Evolutionary conservation across 202 grass and related monocot species (phyloP), one percentile per base, ranked within the genome.

Genomic region (Zoysia matrella): DNA sequence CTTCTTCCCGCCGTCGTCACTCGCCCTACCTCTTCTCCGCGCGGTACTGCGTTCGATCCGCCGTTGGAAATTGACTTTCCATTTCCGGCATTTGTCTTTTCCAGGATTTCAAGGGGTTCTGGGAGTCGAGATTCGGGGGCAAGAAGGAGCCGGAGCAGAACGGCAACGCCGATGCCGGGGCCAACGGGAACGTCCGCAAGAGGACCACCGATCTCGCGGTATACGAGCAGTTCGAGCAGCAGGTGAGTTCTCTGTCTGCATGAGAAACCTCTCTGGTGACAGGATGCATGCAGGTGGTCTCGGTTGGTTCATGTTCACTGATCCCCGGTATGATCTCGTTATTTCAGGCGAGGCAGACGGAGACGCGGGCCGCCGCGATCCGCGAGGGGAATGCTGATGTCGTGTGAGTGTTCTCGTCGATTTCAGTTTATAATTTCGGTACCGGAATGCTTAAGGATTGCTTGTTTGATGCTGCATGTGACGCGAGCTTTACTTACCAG

Each of bases 221-320:
- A 58, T 95, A 95, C 74, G 96, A 98, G 89, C 92, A 95, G 88
- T 98, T 86, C 76, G 92, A 93, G 85, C 87, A 78, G 78, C 92
- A 95, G 92, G 90, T 98, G 15, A 6, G 73, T 67, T 13, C 50
- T 49, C 45, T 46, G 45, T 46, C 45, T 5, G 51, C 22, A 7
- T 62, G 5, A 45, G 14, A 50, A 50, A 48, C 30, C 60, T 68
- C 51, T 60, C 39, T 7, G 14, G 44, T 57, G 41, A 13, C 16
- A 3, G 52, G n/a, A 48, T 86, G 73, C 73, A 48, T 79, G 88
- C 14, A 1, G 18, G 8, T 8, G 36, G 11, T 72, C n/a, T 40
- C 52, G 52, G 1, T 66, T 69, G 22, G 36, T 13, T 48, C 45
- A 58, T 53, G 52, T 47, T 40, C 3, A 30, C 8, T 80, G 73